Conservation (phyloP, 2,329 filamentous ascomycete species). For the Exophiala xenobiotica region DNA sequence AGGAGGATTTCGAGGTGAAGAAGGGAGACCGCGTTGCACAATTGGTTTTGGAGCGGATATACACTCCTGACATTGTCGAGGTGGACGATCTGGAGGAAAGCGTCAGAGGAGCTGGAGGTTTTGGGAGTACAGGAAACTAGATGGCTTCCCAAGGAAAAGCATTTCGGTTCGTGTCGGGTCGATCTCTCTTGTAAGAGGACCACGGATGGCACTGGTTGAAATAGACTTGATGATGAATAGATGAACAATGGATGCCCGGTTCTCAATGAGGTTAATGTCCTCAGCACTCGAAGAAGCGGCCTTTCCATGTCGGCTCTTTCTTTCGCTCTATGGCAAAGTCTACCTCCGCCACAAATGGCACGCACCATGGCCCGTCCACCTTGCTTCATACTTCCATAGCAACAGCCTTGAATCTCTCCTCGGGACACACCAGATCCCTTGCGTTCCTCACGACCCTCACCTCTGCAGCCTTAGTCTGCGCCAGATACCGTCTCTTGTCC, state of each 20-base stretch:
- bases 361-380: too few relatives aligned
- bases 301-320: too few relatives aligned
- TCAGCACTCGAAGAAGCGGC: too few relatives aligned
- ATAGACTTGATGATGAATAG: too few relatives aligned
- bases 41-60: conserved; percentile 90
- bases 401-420: conserved; percentile 61
- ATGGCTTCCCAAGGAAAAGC: background rate
- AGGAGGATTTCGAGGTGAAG: conserved; percentile 75
- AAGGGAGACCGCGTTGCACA: conserved; percentile 91
- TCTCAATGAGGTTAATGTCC: too few relatives aligned
- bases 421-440: conserved; percentile 65
- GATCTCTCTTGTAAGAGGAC: too few relatives aligned
- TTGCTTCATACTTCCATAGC: conserved; percentile 32
- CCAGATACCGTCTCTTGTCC: conserved; percentile 63
- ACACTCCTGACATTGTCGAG: conserved; percentile 87
- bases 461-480: conserved; percentile 81
- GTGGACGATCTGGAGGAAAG: conserved; percentile 87
- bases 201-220: too few relatives aligned
- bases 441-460: conserved; percentile 77
- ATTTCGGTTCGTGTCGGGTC: background rate
- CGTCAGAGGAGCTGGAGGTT: conserved; percentile 84
- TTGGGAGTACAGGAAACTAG: conserved; percentile 73
- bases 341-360: too few relatives aligned
- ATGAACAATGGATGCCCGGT: too few relatives aligned
- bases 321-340: too few relatives aligned